These are phyloP conservation scores for Ophiocordyceps sinensis DNA, from an alignment of 2,329 filamentous ascomycete genomes.

Conservation along the genomic window DNA sequence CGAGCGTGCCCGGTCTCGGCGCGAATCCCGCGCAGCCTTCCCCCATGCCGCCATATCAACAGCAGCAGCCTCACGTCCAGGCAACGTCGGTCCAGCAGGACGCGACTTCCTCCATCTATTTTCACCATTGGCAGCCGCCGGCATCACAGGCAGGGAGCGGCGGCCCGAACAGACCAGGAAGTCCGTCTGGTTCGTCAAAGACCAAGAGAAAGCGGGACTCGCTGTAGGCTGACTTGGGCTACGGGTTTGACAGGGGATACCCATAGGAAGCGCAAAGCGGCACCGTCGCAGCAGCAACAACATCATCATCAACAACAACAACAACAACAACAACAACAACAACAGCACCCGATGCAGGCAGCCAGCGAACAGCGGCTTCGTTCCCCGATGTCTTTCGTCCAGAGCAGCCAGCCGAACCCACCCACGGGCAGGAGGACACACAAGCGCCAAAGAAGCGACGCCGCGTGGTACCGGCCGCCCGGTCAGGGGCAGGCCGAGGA, in stretches of 20 bases:
- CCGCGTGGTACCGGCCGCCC: conserved; percentile 18
- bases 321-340: conserved; percentile 8
- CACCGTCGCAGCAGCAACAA: too few species aligned
- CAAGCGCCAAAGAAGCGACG: conserved; percentile 21
- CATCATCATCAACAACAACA: too few species aligned
- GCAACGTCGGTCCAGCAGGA: conserved; percentile 44
- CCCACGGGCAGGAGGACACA: conserved; percentile 13
- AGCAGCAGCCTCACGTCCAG: conserved; percentile 32
- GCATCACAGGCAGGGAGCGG: conserved; percentile 41
- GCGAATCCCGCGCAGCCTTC: conserved; percentile 27
- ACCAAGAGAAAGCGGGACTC: conserved; percentile 32
- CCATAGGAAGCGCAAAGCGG: conserved; percentile 74
- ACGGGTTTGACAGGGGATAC: conserved; percentile 48
- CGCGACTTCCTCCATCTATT: conserved; percentile 66
- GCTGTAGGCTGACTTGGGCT: conserved; percentile 23
- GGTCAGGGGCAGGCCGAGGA: conserved; percentile 4
- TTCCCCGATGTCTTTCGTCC: conserved; percentile 18
- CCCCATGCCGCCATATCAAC: conserved; percentile 25
- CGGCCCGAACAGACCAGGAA: conserved; percentile 51
- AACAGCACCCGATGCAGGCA: conserved; percentile 11
- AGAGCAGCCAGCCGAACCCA: conserved; percentile 12
- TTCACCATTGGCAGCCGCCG: conserved; percentile 87
- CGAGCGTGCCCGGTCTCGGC: conserved; percentile 29
- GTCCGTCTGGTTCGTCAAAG: conserved; percentile 59
- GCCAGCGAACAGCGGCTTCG: conserved; percentile 16